These are phyloP conservation scores for Chenopodium quinoa DNA, from an alignment of 148 eudicot genomes.

Conservation along the genomic window DNA sequence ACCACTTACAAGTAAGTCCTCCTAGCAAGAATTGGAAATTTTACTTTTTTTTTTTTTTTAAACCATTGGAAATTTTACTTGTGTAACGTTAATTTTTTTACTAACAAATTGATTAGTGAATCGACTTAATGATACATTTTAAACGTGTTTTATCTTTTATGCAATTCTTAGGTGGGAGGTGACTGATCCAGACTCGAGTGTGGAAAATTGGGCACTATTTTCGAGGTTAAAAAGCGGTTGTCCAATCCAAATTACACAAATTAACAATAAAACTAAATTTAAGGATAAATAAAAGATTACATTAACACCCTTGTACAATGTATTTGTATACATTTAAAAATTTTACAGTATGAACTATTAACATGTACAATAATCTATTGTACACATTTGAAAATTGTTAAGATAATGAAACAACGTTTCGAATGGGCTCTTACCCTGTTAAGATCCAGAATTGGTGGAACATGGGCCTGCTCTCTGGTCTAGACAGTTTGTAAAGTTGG, in stretches of 20 bases:
- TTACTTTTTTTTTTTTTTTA: too few relatives aligned
- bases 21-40: too few relatives aligned
- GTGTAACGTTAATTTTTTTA: not conserved
- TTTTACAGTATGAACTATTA: not conserved
- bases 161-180: constrained; percentile 43
- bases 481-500: too few relatives aligned
- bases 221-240: constrained; percentile 47
- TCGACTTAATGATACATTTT: too few relatives aligned
- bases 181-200: constrained; percentile 32
- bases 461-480: not conserved
- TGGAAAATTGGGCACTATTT: constrained; percentile 48
- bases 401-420: too few relatives aligned
- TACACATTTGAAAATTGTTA: not conserved
- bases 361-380: not conserved
- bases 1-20: constrained; percentile 45
- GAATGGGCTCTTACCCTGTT: not conserved
- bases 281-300: not conserved
- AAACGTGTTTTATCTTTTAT: not conserved
- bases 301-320: not conserved
- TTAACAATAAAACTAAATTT: not conserved
- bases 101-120: not conserved
- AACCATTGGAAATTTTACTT: too few relatives aligned
- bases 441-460: not conserved
- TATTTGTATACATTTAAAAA: too few relatives aligned
- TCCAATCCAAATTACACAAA: constrained; percentile 15